Evolutionary conservation across 495 filamentous ascomycete species (phyloP).

Genomic region (Hyphodiscus hymeniophilus): DNA sequence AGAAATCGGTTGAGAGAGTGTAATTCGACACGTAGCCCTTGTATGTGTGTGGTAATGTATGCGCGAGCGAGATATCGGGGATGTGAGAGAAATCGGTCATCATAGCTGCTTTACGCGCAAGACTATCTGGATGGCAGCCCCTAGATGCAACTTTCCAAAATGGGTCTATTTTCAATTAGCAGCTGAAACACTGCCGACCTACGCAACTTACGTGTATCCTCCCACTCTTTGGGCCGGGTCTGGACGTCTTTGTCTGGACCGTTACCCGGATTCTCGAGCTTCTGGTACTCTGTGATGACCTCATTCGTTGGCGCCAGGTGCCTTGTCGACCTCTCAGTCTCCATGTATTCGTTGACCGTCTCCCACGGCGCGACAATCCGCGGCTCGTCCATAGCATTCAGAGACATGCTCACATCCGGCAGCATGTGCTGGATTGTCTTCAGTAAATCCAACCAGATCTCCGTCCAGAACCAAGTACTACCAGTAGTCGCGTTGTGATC

Average conservation of each 20-base stretch:
- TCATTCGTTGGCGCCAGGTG: constrained; percentile 27
- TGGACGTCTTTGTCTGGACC: constrained; percentile 9
- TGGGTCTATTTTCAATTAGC: constrained; percentile 14
- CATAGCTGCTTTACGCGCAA: constrained; percentile 39
- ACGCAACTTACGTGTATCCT: constrained; percentile 13
- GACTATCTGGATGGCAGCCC: constrained; percentile 52
- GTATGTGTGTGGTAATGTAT: constrained; percentile 33
- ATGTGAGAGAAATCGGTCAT: constrained; percentile 31
- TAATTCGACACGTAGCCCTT: constrained; percentile 58
- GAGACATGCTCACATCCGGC: constrained; percentile 64
- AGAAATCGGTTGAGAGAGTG: constrained; percentile 56
- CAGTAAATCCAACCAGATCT: constrained; percentile 52
- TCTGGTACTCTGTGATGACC: constrained; percentile 13
- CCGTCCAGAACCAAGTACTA: constrained; percentile 54
- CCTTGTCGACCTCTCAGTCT: constrained; percentile 41
- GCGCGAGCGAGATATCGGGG: constrained; percentile 29
- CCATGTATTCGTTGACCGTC: constrained; percentile 48
- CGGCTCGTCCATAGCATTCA: constrained; percentile 65
- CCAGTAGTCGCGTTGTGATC: constrained; percentile 44
- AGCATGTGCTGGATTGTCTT: constrained; percentile 48
- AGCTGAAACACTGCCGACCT: neutral
- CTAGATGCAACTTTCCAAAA: constrained; percentile 56
- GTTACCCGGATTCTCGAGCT: neutral
- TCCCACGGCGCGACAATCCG: constrained; percentile 60
- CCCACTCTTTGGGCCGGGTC: constrained; percentile 7